Evolutionary conservation across 306 rosid genomes (phyloP).

Genomic region (Leucaena leucocephala): DNA sequence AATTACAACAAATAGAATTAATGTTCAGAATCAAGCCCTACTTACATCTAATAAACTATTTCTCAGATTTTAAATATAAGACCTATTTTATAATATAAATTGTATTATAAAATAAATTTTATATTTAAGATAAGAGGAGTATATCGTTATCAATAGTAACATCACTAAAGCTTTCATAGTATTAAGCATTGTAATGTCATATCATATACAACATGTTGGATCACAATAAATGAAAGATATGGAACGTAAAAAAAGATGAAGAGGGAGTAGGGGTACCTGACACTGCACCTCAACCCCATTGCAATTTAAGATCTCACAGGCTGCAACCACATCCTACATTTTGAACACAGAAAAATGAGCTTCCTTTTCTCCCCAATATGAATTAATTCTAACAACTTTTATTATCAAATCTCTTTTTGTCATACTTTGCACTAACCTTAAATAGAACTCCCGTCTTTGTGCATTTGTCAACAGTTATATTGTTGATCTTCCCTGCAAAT

Average conservation of each 20-base stretch:
- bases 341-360: conserved; percentile 15
- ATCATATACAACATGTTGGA: not conserved
- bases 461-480: conserved; percentile 94
- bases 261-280: conserved; percentile 46
- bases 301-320: conserved; percentile 74
- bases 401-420: not conserved
- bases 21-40: not conserved
- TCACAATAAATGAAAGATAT: conserved; percentile 14
- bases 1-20: conserved; percentile 9
- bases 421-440: conserved; percentile 47
- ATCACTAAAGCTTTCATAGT: not conserved
- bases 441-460: conserved; percentile 84
- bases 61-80: too few species aligned
- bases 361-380: not conserved
- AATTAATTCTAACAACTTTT: not conserved
- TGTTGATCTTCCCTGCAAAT: conserved; percentile 93
- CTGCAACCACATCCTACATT: conserved; percentile 78
- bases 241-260: not conserved
- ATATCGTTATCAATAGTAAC: not conserved
- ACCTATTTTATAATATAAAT: too few species aligned
- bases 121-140: too few species aligned
- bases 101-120: too few species aligned
- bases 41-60: not conserved
- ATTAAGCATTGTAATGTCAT: conserved; percentile 10
- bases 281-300: conserved; percentile 76